Percentiles rank a stretch among this genome's conserved stretches.
Conservation (phyloP, 2,329 filamentous ascomycete species). For the Nemania abortiva region DNA sequence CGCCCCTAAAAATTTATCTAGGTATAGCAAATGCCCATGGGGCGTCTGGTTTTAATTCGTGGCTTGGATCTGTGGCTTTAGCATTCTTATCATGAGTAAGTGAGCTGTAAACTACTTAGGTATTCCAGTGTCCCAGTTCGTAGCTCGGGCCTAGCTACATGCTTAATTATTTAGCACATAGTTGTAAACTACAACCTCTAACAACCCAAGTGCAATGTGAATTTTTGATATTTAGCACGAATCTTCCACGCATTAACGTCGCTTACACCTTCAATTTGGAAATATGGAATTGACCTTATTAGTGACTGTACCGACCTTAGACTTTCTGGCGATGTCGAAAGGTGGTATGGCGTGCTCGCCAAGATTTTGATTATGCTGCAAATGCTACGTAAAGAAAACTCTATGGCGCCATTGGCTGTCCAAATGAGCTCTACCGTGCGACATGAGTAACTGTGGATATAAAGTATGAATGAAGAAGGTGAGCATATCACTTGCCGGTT, state of each 20-base stretch:
- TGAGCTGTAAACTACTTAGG: too few relatives aligned
- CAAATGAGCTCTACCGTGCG: conserved; percentile 36
- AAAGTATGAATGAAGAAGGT: conserved; percentile 33
- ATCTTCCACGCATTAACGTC: too few relatives aligned
- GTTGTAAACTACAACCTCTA: neutral
- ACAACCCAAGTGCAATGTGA: neutral
- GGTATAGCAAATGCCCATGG: too few relatives aligned
- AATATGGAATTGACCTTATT: too few relatives aligned
- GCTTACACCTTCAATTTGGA: too few relatives aligned
- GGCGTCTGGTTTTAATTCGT: too few relatives aligned
- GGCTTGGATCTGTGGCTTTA: too few relatives aligned
- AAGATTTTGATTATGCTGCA: conserved; percentile 40
- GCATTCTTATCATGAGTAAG: too few relatives aligned
- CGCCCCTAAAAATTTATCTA: too few relatives aligned
- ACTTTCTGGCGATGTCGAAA: conserved; percentile 30
- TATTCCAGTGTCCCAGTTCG: too few relatives aligned
- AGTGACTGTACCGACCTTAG: neutral
- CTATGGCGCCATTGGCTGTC: conserved; percentile 41
- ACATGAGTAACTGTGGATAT: conserved; percentile 27
- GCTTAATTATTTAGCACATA: neutral
- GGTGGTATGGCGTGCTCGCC: conserved; percentile 48
- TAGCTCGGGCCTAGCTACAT: too few relatives aligned
- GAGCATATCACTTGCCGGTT: conserved; percentile 1
- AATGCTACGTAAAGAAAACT: conserved; percentile 40
- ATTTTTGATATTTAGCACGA: neutral